phyloP scores from a whole-genome alignment of 306 rosid genomes.

The Parietaria judaica region DNA sequence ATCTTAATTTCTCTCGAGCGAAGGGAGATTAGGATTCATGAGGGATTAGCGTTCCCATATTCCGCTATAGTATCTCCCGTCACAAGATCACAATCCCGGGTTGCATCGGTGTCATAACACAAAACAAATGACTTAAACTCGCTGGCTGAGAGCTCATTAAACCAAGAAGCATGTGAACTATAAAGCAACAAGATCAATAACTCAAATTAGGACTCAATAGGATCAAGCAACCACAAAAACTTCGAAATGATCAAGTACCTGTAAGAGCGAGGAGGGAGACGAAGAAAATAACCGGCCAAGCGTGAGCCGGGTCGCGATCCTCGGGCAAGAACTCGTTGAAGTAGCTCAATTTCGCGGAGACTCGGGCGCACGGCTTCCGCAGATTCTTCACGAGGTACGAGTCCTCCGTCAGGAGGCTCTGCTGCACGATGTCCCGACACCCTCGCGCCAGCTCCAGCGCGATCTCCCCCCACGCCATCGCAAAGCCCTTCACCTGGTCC shows the following conservation, averaged over 20 bases:
- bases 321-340: conserved; percentile 82
- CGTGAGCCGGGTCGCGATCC: conserved; percentile 88
- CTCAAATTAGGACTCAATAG: background rate
- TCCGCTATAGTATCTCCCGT: too few relatives aligned
- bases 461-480: conserved; percentile 87
- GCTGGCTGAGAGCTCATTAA: background rate
- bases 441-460: conserved; percentile 69
- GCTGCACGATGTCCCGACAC: conserved; percentile 64
- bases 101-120: too few relatives aligned
- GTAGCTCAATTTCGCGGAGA: conserved; percentile 54
- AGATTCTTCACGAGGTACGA: conserved; percentile 55
- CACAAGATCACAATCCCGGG: too few relatives aligned
- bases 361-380: conserved; percentile 51
- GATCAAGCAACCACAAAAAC: background rate
- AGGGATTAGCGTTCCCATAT: too few relatives aligned
- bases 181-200: too few relatives aligned
- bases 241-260: conserved; percentile 28
- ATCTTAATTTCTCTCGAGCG: too few relatives aligned
- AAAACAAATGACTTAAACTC: too few relatives aligned
- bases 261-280: conserved; percentile 68
- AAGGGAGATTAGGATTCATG: too few relatives aligned
- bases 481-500: conserved; percentile 73
- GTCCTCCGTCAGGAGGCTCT: conserved; percentile 59
- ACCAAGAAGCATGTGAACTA: too few relatives aligned
- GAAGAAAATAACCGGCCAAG: conserved; percentile 73